These are phyloP conservation scores for Paecilomyces variotii DNA, from an alignment of 2,329 filamentous ascomycete genomes.

Conservation along the genomic window DNA sequence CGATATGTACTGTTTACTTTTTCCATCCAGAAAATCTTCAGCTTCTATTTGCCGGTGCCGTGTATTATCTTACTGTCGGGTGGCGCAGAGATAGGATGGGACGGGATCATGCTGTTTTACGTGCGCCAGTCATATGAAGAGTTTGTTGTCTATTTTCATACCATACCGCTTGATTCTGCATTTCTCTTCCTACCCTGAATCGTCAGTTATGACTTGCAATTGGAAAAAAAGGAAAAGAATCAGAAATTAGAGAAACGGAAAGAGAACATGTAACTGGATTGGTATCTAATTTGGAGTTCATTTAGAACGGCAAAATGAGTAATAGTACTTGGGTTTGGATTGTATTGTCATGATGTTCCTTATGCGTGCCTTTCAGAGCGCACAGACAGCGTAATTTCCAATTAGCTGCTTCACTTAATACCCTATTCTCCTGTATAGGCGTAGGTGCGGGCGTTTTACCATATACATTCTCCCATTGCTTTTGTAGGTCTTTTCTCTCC, in stretches of 20 bases:
- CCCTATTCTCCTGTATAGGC: too few relatives aligned
- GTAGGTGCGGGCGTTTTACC: background rate
- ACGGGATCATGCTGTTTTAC: background rate
- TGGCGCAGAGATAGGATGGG: background rate
- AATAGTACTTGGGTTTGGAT: background rate
- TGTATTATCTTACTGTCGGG: background rate
- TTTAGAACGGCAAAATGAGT: background rate
- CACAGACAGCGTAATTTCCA: too few relatives aligned
- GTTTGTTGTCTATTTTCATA: background rate
- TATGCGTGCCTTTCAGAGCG: too few relatives aligned
- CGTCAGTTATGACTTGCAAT: background rate
- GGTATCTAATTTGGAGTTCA: background rate
- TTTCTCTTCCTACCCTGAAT: background rate
- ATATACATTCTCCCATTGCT: constrained; percentile 14
- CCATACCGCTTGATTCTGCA: background rate
- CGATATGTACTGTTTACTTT: background rate
- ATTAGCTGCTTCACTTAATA: too few relatives aligned
- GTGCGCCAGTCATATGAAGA: background rate
- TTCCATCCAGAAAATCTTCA: background rate
- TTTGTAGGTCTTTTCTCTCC: constrained; percentile 6
- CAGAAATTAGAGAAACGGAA: background rate
- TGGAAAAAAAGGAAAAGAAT: background rate
- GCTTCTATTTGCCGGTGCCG: background rate
- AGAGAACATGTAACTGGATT: background rate
- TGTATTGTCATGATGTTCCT: too few relatives aligned